phyloP scores from a whole-genome alignment of 352 stramenopile genomes.

The Peronosclerospora sorghi region DNA sequence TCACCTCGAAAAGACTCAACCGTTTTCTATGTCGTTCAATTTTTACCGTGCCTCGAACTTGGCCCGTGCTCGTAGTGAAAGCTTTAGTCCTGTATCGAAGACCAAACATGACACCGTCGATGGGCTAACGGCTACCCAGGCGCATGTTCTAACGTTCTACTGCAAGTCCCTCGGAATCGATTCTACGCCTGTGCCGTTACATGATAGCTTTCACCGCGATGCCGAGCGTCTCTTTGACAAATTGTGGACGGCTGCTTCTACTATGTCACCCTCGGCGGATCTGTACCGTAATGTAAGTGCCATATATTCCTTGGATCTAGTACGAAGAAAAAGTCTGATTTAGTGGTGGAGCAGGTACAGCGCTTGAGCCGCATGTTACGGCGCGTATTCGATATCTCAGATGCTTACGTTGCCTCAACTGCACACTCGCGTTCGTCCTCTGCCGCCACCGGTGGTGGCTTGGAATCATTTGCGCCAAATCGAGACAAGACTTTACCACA shows the following conservation, averaged over 20 bases:
- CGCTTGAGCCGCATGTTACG: constrained; percentile 60
- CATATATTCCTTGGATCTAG: constrained; percentile 23
- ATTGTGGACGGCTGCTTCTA: constrained; percentile 31
- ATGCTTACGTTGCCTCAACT: constrained; percentile 75
- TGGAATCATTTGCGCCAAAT: constrained; percentile 55
- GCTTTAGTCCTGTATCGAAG: constrained; percentile 20
- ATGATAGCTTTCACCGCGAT: constrained; percentile 68
- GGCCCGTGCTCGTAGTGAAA: constrained; percentile 16
- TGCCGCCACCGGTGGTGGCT: constrained; percentile 8
- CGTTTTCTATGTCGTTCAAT: constrained; percentile 43
- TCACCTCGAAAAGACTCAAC: constrained; percentile 57
- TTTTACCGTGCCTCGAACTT: constrained; percentile 17
- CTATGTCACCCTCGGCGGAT: constrained; percentile 13
- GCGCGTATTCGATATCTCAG: constrained; percentile 76
- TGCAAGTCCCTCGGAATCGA: constrained; percentile 71
- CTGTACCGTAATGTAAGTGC: constrained; percentile 26
- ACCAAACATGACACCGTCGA: constrained; percentile 20
- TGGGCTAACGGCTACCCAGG: constrained; percentile 45
- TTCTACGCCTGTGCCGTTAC: constrained; percentile 48
- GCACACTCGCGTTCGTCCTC: constrained; percentile 40
- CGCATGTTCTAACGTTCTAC: constrained; percentile 70
- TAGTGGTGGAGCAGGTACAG: constrained; percentile 41
- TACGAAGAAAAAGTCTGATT: constrained; percentile 19
- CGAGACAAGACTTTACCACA: constrained; percentile 44
- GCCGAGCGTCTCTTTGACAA: constrained; percentile 81